Evolutionary conservation across 192 early-diverging fungal genomes (phyloP), one percentile per base, ranked within the genome.

Genomic region (Mortierella antarctica): DNA sequence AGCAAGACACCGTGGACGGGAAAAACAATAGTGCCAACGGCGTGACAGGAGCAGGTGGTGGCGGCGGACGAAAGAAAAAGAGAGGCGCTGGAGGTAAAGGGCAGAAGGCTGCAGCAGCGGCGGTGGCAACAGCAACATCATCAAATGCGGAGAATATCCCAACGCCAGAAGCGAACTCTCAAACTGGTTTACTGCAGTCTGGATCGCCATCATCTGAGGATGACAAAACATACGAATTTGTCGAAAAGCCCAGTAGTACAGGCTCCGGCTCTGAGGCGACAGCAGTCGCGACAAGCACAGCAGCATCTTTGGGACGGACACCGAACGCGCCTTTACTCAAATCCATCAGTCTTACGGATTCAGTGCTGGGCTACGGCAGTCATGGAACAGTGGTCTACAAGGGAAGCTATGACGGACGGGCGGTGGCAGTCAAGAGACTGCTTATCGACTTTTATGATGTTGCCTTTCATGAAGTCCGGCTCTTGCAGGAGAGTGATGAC

Each of bases 301-400:
- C 68, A 20, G 60, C 57, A 79, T 56, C 65, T 57, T 71, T 67
- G 66, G 63, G 65, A 59, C 59, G 62, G 11, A 63, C 67, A 48
- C 44, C 62, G 18, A 82, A 75, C 49, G 72, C 81, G 11, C 83
- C 82, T 10, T 49, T 77, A 47, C 83, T 90, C 0, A 83, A 88
- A 53, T 85, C 89, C 0, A 83, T 96, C 13, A 74, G 81, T 10
- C 84, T 95, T 13, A 83, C 91, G 0, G 88, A 91, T 62, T 85
- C 84, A 6, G 82, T 92, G 50, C 67, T 92, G 72, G 96, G 97
- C 6, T 95, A 96, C 75, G 98, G 98, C 67, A 95, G 93, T 61
- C 96, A 98, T 79, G 98, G 98, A 17, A 99, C 98, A 0, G 92
- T 98, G 10, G 98, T 99, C 47, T 97, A 95, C 75, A 92, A 93